phyloP scores from a whole-genome alignment of 768 basidiomycete genomes.

The Mycena crocata region DNA sequence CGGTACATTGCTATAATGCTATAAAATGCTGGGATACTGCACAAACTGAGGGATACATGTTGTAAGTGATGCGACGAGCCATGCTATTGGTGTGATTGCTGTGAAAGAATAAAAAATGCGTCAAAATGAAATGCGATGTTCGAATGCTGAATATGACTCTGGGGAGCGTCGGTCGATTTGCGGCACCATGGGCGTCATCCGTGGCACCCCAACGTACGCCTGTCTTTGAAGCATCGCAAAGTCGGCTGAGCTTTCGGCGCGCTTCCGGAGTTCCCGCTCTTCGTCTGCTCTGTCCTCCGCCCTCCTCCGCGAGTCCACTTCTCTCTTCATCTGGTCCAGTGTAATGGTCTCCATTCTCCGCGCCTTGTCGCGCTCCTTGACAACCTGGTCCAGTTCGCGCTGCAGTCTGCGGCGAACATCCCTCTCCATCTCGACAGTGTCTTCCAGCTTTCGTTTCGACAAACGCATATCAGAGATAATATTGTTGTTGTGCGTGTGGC shows the following conservation, averaged over 20 bases:
- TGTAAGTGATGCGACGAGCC: conserved; percentile 26
- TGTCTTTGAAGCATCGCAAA: conserved; percentile 8
- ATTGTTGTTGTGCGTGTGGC: conserved; percentile 40
- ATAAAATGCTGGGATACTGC: conserved; percentile 16
- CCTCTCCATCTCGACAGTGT: conserved; percentile 49
- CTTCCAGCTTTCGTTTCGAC: conserved; percentile 59
- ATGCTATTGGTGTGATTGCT: conserved; percentile 22
- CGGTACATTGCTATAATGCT: too few species aligned
- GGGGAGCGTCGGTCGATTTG: background rate
- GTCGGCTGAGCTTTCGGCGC: conserved; percentile 26
- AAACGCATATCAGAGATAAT: conserved; percentile 47
- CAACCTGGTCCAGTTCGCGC: conserved; percentile 45
- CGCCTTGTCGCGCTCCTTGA: conserved; percentile 46
- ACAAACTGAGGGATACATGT: conserved; percentile 25
- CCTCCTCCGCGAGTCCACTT: conserved; percentile 73
- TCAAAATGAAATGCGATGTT: conserved; percentile 31
- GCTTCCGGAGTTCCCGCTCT: conserved; percentile 38
- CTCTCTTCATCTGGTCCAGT: conserved; percentile 44
- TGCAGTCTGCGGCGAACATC: conserved; percentile 51
- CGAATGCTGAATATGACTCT: conserved; percentile 26
- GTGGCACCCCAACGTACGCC: conserved; percentile 4
- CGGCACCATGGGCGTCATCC: conserved; percentile 12
- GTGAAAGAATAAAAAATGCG: conserved; percentile 1
- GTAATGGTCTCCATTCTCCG: conserved; percentile 45
- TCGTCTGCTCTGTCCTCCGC: conserved; percentile 68